Conservation (phyloP, 2,329 filamentous ascomycete genomes). For the Juglanconis juglandina region DNA sequence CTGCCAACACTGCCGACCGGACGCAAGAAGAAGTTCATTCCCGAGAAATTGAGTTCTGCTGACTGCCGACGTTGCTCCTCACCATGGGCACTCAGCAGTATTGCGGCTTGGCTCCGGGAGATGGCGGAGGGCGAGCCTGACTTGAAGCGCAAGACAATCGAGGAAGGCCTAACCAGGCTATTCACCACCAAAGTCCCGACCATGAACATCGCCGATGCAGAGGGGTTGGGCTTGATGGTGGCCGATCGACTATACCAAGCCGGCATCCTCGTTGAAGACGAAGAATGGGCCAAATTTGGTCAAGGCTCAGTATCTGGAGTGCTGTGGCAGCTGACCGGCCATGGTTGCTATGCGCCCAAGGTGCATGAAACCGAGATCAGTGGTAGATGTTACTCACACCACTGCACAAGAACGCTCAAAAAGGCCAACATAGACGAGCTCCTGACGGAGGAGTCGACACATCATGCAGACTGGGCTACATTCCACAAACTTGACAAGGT, state of each 20-base stretch:
- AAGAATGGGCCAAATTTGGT: slow-evolving; percentile 97
- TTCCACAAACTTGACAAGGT: slow-evolving; percentile 84
- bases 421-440: slow-evolving; percentile 85
- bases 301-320: slow-evolving; percentile 79
- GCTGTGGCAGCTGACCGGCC: slow-evolving; percentile 86
- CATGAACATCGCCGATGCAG: slow-evolving; percentile 97
- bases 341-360: slow-evolving; percentile 84
- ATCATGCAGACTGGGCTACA: slow-evolving; percentile 80
- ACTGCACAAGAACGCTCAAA: slow-evolving; percentile 90
- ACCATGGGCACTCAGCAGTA: slow-evolving; percentile 89
- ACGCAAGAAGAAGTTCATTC: slow-evolving; percentile 78
- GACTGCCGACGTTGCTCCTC: slow-evolving; percentile 84
- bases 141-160: slow-evolving; percentile 76
- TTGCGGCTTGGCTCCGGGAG: slow-evolving; percentile 80
- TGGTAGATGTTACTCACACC: slow-evolving; percentile 86
- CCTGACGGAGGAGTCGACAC: slow-evolving; percentile 63
- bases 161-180: slow-evolving; percentile 81
- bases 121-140: slow-evolving; percentile 91
- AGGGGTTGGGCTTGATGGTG: slow-evolving; percentile 75
- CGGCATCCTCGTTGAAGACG: slow-evolving; percentile 76
- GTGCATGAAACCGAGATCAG: slow-evolving; percentile 68
- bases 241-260: slow-evolving; percentile 76
- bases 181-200: slow-evolving; percentile 95
- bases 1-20: slow-evolving; percentile 78
- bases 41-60: slow-evolving; percentile 72